These are phyloP conservation scores for Herpetomonas samuelpessoai DNA, from an alignment of 208 protist genomes.

Conservation along the genomic window DNA sequence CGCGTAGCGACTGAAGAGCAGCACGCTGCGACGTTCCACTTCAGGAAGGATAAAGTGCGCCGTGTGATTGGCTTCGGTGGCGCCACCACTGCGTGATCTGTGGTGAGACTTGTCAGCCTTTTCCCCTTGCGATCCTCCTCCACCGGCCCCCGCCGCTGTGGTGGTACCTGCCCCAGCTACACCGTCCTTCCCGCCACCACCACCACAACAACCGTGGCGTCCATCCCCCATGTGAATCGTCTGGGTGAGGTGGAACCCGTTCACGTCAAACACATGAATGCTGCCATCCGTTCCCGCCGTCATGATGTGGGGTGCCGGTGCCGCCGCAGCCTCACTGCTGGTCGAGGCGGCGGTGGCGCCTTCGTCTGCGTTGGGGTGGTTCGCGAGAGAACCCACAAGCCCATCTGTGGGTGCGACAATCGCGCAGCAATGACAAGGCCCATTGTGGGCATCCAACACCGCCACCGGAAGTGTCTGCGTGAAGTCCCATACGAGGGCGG, in stretches of 20 bases:
- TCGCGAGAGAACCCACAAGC: no score
- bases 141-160: conserved; percentile 8
- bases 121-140: neutral
- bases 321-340: neutral
- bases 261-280: conserved; percentile 67
- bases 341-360: neutral
- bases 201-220: conserved; percentile 6
- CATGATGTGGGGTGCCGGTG: conserved; percentile 32
- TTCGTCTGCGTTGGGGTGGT: no score
- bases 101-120: neutral
- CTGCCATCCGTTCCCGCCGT: conserved; percentile 54
- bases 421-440: conserved; percentile 57
- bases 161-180: no score
- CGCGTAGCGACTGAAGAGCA: conserved; percentile 50
- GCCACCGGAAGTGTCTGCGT: conserved; percentile 52
- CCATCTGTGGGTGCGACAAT: conserved; percentile 16
- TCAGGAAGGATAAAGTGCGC: conserved; percentile 31
- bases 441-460: conserved; percentile 59
- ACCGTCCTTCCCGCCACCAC: no score
- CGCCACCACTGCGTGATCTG: neutral
- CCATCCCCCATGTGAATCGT: conserved; percentile 34
- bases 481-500: conserved; percentile 82
- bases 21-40: conserved; percentile 28
- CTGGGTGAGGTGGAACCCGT: conserved; percentile 60
- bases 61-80: conserved; percentile 8